Percentiles rank a stretch among this genome's conserved stretches.
Conservation (phyloP, 2,329 filamentous ascomycete species). For the Beauveria asiatica region DNA sequence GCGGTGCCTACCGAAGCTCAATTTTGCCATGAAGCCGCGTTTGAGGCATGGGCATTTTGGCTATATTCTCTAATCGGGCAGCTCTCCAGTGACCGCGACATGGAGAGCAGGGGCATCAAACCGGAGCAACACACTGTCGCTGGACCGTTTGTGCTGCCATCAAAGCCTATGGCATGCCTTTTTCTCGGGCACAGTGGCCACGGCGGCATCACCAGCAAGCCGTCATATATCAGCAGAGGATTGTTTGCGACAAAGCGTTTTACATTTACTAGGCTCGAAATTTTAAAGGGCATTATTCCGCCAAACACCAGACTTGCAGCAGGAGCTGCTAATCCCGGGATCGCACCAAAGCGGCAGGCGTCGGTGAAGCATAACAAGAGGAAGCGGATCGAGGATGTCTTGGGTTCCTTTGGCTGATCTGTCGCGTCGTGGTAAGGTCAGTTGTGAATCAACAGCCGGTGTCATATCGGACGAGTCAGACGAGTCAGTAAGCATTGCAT, state of each 20-base stretch:
- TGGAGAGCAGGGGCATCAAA: conserved; percentile 16
- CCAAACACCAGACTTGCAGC: conserved; percentile 5
- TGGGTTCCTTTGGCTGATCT: conserved; percentile 21
- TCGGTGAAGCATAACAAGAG: conserved; percentile 24
- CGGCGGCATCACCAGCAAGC: conserved; percentile 25
- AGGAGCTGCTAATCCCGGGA: neutral
- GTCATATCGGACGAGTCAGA: neutral
- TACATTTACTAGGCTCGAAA: conserved; percentile 24
- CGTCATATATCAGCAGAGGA: conserved; percentile 28
- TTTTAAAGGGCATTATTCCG: neutral
- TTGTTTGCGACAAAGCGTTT: conserved; percentile 25
- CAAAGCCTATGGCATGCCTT: conserved; percentile 29
- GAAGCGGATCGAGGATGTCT: conserved; percentile 25
- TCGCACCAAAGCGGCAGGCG: conserved; percentile 10
- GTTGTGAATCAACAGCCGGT: neutral
- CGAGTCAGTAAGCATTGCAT: neutral
- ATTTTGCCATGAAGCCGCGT: conserved; percentile 27
- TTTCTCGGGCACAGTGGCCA: conserved; percentile 29
- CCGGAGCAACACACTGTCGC: conserved; percentile 22
- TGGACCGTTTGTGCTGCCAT: conserved; percentile 30
- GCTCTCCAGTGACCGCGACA: conserved; percentile 26
- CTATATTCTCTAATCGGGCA: conserved; percentile 32
- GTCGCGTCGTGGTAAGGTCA: neutral
- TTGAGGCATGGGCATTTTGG: conserved; percentile 35
- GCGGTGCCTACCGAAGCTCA: conserved; percentile 20